These are phyloP conservation scores for Podaxis sp. DNA, from an alignment of 768 basidiomycete species.

Conservation along the genomic window DNA sequence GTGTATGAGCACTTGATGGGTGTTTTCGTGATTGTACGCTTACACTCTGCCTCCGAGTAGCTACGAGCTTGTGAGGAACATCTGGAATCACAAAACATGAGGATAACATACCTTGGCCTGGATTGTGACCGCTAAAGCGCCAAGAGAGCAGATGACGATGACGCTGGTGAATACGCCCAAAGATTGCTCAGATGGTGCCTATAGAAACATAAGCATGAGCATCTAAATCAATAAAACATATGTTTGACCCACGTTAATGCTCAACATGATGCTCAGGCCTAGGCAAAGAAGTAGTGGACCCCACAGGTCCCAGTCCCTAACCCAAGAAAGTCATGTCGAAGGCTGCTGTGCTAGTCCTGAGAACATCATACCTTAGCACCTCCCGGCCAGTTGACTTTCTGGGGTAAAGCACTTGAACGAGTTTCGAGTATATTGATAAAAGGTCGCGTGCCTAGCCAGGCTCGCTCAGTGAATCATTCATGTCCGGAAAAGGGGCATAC, in stretches of 20 bases:
- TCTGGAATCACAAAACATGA: not conserved
- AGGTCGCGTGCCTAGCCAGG: slow-evolving; percentile 76
- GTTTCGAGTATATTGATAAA: slow-evolving; percentile 86
- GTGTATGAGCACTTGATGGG: not conserved
- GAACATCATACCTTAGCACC: slow-evolving; percentile 57
- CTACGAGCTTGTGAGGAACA: slow-evolving; percentile 32
- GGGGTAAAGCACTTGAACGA: slow-evolving; percentile 93
- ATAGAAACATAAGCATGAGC: slow-evolving; percentile 9
- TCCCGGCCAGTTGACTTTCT: slow-evolving; percentile 72
- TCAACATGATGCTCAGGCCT: slow-evolving; percentile 79
- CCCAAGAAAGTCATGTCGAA: not conserved
- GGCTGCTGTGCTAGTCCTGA: not conserved
- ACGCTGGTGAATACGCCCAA: slow-evolving; percentile 91
- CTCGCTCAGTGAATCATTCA: not conserved
- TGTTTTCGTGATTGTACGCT: slow-evolving; percentile 21
- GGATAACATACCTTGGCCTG: slow-evolving; percentile 77
- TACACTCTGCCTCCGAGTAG: slow-evolving; percentile 83
- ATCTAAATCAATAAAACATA: not conserved
- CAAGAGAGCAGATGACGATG: slow-evolving; percentile 89
- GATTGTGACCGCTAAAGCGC: slow-evolving; percentile 89
- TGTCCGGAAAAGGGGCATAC: slow-evolving; percentile 42
- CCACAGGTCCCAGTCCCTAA: slow-evolving; percentile 98
- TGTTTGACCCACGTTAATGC: slow-evolving; percentile 64
- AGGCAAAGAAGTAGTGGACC: slow-evolving; percentile 87
- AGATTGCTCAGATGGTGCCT: slow-evolving; percentile 85